Evolutionary conservation across 495 filamentous ascomycete species (phyloP), one percentile per base, ranked within the genome.

Genomic region (Aeminium ludgeri): DNA sequence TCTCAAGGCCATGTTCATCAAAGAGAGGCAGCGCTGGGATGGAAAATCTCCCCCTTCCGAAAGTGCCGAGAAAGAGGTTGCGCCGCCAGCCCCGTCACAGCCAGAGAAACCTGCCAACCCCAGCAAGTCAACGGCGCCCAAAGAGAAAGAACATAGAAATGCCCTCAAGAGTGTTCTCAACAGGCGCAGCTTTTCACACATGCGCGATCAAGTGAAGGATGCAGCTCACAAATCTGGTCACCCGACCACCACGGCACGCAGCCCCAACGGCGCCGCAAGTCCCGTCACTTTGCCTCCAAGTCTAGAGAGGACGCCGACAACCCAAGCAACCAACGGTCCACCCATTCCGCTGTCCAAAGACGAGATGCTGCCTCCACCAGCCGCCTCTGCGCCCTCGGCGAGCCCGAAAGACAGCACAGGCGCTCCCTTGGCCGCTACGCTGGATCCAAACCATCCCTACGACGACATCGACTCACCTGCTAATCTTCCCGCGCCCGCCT

Each of bases 1-100:
- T 40, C 63, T 99, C 28, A 78, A 75, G 49, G 74, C 89, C 6
- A 82, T 82, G 55, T 99, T 96, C 53, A 62, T 87, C 40, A 69
- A 67, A 40, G 87, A 92, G 57, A 80, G 73, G 50, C 65, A 70
- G 36, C 67, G 64, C 37, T 62, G 58, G 40, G 65, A 74, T 20
- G 63, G 64, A 1, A 57, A 66, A 60, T 40, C 45, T 38, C 27
- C 55, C 43, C 28, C 65, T 51, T 10, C 48, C 51, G 23, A 58
- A 54, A 11, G 54, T 57, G 23, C 60, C 61, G 36, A 12, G 16
- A 35, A 54, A 32, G 59, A 39, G 16, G 12, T 20, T 19, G 10
- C 6, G n/a, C 18, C 30, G 8, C 36, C 36, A 7, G n/a, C 20
- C 5, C 11, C 8, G 6, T 8, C 32, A 8, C 6, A 8, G 7